Evolutionary conservation across 352 stramenopile species (phyloP).

Genomic region (Peronospora destructor): DNA sequence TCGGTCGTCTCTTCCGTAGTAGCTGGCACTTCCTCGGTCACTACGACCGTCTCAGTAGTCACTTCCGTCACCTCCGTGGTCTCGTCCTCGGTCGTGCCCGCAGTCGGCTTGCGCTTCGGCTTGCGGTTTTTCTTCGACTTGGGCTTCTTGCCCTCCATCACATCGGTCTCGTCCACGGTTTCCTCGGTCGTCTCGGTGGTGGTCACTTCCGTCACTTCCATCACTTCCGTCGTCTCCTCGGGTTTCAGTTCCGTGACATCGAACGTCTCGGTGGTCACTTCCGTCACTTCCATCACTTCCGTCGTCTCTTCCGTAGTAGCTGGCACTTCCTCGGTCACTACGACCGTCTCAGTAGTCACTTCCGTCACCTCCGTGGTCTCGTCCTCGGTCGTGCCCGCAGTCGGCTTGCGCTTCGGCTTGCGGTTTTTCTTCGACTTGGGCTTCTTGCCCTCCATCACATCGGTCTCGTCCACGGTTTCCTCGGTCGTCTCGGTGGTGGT

Average conservation of each 20-base stretch:
- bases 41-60: constrained; percentile 8
- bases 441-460: constrained; percentile 9
- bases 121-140: constrained; percentile 15
- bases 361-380: constrained; percentile 1
- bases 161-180: constrained; percentile 5
- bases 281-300: constrained; percentile 8
- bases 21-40: constrained; percentile 3
- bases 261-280: constrained; percentile 1
- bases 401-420: constrained; percentile 8
- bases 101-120: constrained; percentile 8
- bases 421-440: constrained; percentile 14
- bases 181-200: constrained; percentile 9
- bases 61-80: constrained; percentile 5
- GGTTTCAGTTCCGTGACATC: constrained; percentile 2
- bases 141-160: constrained; percentile 9
- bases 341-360: no score
- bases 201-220: constrained; percentile 12
- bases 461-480: constrained; percentile 1
- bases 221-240: constrained; percentile 4
- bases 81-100: constrained; percentile 3
- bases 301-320: constrained; percentile 9
- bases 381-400: constrained; percentile 3
- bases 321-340: constrained; percentile 1
- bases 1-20: constrained; percentile 1
- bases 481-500: no score